These are phyloP conservation scores for Apophysomyces variabilis DNA, from an alignment of 371 early-diverging fungal species.

Conservation along the genomic window DNA sequence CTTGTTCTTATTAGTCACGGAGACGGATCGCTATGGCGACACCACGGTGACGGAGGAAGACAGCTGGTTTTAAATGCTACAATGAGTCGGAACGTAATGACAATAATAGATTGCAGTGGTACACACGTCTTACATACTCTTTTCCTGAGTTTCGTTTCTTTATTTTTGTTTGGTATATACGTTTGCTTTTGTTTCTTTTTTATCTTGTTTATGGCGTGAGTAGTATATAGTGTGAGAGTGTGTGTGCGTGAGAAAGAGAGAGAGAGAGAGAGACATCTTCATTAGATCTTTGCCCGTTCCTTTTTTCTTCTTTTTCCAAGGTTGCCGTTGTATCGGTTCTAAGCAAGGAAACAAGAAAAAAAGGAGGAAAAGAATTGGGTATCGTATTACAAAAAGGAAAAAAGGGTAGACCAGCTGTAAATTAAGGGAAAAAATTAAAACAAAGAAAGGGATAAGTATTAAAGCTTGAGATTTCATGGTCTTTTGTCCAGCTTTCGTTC, in stretches of 20 bases:
- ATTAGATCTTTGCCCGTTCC: neutral
- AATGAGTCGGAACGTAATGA: no score
- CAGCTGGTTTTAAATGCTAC: constrained; percentile 27
- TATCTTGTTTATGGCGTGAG: no score
- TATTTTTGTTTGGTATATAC: neutral
- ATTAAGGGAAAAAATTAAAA: constrained; percentile 15
- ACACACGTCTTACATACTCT: constrained; percentile 6
- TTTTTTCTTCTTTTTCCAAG: constrained; percentile 5
- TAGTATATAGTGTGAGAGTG: neutral
- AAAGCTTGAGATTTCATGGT: constrained; percentile 5
- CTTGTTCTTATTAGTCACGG: constrained; percentile 22
- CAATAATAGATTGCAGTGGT: neutral
- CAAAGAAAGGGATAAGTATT: constrained; percentile 7
- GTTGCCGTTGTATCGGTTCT: no score
- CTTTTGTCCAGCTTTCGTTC: constrained; percentile 34
- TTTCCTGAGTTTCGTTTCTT: neutral
- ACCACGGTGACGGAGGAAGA: constrained; percentile 32
- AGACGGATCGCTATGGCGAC: constrained; percentile 36
- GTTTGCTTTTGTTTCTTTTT: neutral
- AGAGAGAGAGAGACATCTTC: no score
- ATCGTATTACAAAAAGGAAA: constrained; percentile 4
- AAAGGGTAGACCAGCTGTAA: neutral
- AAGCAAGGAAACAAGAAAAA: neutral
- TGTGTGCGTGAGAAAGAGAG: neutral
- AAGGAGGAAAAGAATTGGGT: constrained; percentile 1